Conservation (phyloP, 2,329 filamentous ascomycete genomes). For the Rugonectria rugulosa region DNA sequence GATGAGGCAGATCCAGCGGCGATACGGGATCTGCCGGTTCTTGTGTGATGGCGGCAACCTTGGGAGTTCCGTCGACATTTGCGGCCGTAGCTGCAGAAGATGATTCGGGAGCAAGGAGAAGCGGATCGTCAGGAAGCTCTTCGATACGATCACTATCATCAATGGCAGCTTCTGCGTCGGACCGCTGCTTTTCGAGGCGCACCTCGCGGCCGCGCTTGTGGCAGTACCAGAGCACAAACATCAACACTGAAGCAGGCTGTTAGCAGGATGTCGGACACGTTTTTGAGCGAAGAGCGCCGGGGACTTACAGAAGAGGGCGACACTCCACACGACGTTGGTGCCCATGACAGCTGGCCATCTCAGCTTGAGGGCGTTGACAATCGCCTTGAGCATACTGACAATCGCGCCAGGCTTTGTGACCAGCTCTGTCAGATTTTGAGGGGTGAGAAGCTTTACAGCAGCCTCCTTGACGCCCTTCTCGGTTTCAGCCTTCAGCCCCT, state of each 20-base stretch:
- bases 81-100: neutral
- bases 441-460: constrained; percentile 71
- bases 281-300: neutral
- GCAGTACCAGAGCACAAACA: constrained; percentile 98
- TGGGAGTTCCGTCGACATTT: neutral
- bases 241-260: constrained; percentile 65
- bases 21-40: constrained; percentile 13
- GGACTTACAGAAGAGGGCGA: constrained; percentile 82
- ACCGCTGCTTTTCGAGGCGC: constrained; percentile 70
- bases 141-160: constrained; percentile 54
- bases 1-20: constrained; percentile 25
- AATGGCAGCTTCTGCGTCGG: constrained; percentile 43
- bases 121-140: constrained; percentile 58
- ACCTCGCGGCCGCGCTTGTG: constrained; percentile 92
- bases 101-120: constrained; percentile 46
- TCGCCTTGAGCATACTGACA: constrained; percentile 84
- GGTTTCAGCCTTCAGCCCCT: constrained; percentile 66
- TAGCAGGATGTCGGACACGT: neutral
- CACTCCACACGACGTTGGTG: constrained; percentile 88
- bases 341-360: constrained; percentile 91
- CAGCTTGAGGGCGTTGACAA: constrained; percentile 85
- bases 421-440: constrained; percentile 78
- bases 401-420: constrained; percentile 88
- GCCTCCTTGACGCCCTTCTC: constrained; percentile 66
- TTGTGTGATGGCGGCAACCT: neutral